Conservation (phyloP, 495 filamentous ascomycete genomes). For the Friedmanniomyces simplex region DNA sequence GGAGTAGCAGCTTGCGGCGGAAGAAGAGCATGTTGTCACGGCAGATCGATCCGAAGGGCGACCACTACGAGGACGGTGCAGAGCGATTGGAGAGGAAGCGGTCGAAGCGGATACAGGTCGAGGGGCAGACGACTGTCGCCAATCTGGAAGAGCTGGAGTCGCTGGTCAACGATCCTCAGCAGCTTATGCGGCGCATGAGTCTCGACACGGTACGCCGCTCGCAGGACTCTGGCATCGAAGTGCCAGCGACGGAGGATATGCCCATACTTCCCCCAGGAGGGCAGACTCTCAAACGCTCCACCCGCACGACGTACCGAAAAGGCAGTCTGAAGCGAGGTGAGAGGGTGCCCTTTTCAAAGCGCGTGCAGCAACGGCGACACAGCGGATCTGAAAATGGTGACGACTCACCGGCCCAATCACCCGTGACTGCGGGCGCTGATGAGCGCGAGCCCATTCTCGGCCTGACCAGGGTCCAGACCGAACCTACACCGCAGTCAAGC, state of each 20-base stretch:
- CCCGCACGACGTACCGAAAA: conserved; percentile 80
- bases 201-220: conserved; percentile 36
- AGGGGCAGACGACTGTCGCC: conserved; percentile 8
- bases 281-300: conserved; percentile 75
- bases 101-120: conserved; percentile 44
- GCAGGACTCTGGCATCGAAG: conserved; percentile 32
- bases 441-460: conserved; percentile 32
- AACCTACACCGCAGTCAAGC: conserved; percentile 45
- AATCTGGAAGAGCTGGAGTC: conserved; percentile 63
- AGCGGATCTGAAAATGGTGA: conserved; percentile 31
- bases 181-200: conserved; percentile 55
- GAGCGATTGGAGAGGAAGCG: conserved; percentile 70
- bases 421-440: conserved; percentile 34
- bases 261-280: conserved; percentile 76
- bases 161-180: conserved; percentile 71
- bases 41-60: conserved; percentile 65
- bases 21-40: conserved; percentile 95
- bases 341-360: conserved; percentile 63
- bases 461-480: conserved; percentile 63
- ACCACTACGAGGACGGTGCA: conserved; percentile 72
- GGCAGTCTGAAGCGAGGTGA: conserved; percentile 78
- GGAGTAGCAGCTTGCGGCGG: conserved; percentile 49
- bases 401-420: conserved; percentile 40
- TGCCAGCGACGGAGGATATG: conserved; percentile 59
- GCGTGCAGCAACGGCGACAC: conserved; percentile 34